A percentile compares a stretch with the other conserved stretches of the same genome.
Conservation (phyloP, 2,329 filamentous ascomycete genomes). For the Ceratocystis alfenasii region DNA sequence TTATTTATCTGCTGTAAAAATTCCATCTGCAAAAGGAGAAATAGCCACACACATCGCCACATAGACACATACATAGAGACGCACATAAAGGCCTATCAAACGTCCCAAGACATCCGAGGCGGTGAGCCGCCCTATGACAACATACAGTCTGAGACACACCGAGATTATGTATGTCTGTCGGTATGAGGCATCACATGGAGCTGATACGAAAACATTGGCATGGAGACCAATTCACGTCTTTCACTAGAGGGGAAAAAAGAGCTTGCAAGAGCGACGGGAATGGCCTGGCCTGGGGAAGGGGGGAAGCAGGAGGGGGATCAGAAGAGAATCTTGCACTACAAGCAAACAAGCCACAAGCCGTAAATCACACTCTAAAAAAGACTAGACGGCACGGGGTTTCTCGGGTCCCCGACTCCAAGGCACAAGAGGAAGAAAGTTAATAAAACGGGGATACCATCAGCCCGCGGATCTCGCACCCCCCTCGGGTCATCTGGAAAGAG, state of each 20-base stretch:
- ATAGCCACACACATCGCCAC: not conserved
- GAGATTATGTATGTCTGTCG: not conserved
- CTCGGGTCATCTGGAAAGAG: not conserved
- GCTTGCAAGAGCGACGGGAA: not conserved
- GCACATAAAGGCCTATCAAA: not conserved
- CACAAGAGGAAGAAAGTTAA: not conserved
- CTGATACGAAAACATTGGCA: not conserved
- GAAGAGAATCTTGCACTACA: too few species aligned
- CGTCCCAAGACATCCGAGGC: not conserved
- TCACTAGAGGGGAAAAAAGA: not conserved
- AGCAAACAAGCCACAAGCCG: not conserved
- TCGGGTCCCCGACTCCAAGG: not conserved
- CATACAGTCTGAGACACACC: not conserved
- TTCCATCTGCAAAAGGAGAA: not conserved
- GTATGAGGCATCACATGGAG: not conserved
- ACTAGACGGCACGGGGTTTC: not conserved
- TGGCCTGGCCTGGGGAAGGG: not conserved
- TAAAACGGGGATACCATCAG: not conserved
- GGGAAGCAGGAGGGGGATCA: not conserved
- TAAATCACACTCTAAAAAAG: not conserved
- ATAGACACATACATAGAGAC: not conserved
- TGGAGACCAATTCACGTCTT: not conserved
- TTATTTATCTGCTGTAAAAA: not conserved
- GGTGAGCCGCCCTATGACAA: constrained; percentile 4
- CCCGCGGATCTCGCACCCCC: not conserved